Percentiles rank a stretch among this genome's conserved stretches.
These are phyloP conservation scores for Ceratobasidium sp. DNA, from an alignment of 1,284 basidiomycete genomes.

Conservation along the genomic window DNA sequence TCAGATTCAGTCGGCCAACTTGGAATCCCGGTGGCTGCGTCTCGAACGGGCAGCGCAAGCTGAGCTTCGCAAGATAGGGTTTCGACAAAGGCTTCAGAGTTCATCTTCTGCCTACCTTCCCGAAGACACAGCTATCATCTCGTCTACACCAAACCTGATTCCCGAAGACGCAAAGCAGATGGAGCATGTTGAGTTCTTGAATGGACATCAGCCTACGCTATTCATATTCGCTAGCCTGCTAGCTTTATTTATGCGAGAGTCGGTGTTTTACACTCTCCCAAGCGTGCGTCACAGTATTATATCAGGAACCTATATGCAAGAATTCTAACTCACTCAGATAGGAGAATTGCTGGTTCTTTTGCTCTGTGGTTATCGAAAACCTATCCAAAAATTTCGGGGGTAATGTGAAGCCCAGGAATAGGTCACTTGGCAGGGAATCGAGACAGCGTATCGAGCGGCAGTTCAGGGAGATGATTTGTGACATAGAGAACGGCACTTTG, in stretches of 20 bases:
- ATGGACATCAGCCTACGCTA: neutral
- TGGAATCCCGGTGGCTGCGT: neutral
- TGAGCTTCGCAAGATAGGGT: neutral
- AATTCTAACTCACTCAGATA: neutral
- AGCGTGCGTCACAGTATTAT: neutral
- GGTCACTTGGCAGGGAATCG: neutral
- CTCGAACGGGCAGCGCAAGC: slow-evolving; percentile 7
- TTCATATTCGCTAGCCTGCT: neutral
- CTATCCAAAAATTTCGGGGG: neutral
- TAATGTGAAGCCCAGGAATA: neutral
- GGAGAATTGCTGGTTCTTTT: slow-evolving; percentile 15
- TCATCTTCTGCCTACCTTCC: neutral
- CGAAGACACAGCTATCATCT: neutral
- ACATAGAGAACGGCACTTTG: no score
- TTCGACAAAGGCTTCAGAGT: neutral
- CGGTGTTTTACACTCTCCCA: neutral
- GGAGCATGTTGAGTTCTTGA: neutral
- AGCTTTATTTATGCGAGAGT: neutral
- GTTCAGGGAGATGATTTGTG: neutral
- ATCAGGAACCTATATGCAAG: neutral
- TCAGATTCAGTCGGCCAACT: neutral
- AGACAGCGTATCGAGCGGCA: neutral
- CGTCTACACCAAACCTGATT: neutral
- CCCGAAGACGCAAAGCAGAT: neutral
- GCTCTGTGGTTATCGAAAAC: slow-evolving; percentile 8